These are phyloP conservation scores for Arthroderma sp. DNA, from an alignment of 2,329 filamentous ascomycete genomes.

Conservation along the genomic window DNA sequence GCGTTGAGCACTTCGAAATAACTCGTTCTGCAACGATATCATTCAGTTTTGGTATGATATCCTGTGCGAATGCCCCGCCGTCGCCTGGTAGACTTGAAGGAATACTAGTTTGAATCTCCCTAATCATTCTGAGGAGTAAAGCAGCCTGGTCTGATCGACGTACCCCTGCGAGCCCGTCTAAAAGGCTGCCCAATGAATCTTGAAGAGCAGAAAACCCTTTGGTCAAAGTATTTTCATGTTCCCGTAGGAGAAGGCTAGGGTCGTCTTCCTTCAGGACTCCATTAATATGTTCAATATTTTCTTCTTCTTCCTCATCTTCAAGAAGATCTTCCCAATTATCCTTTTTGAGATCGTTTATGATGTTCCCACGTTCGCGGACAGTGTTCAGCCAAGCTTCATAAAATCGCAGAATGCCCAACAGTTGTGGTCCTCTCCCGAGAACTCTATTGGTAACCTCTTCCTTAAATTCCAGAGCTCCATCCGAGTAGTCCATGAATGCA, in stretches of 20 bases:
- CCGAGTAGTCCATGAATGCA: constrained; percentile 51
- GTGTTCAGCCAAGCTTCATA: constrained; percentile 64
- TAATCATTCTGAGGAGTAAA: constrained; percentile 59
- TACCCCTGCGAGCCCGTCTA: constrained; percentile 34
- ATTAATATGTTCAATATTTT: constrained; percentile 22
- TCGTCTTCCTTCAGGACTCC: constrained; percentile 57
- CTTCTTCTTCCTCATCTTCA: constrained; percentile 26
- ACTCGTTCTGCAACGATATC: constrained; percentile 44
- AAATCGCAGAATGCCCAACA: constrained; percentile 47
- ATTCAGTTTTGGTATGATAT: constrained; percentile 53
- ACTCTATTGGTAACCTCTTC: constrained; percentile 54
- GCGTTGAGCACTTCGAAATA: constrained; percentile 28
- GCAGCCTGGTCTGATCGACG: constrained; percentile 36
- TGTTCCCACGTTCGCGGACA: constrained; percentile 39
- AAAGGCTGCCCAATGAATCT: constrained; percentile 28
- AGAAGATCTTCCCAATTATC: constrained; percentile 26
- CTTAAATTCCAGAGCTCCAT: constrained; percentile 56
- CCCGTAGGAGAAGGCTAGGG: constrained; percentile 48
- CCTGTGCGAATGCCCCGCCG: constrained; percentile 41
- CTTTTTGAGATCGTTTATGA: constrained; percentile 23
- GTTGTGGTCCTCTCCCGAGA: constrained; percentile 57
- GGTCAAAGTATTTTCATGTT: constrained; percentile 43
- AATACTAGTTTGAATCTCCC: constrained; percentile 58
- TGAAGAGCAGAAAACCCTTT: constrained; percentile 46
- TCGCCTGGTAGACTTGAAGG: constrained; percentile 35